Percentiles rank a stretch among this genome's conserved stretches.
These are phyloP conservation scores for Candida glaebosa DNA, from an alignment of 805 yeast genomes.

Conservation along the genomic window DNA sequence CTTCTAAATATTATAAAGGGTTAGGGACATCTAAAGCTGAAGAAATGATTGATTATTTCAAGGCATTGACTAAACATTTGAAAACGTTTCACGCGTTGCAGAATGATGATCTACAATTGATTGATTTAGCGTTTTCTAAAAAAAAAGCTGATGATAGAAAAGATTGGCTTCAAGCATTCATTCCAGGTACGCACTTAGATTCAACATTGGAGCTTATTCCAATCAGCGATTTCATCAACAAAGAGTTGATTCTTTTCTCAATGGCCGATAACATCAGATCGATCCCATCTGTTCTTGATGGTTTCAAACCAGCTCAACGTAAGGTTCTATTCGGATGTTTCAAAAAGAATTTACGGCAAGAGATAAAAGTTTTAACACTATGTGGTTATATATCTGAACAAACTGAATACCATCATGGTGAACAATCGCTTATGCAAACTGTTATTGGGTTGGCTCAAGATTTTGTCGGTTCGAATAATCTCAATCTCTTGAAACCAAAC, in stretches of 20 bases:
- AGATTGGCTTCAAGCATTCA: conserved; percentile 89
- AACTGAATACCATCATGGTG: conserved; percentile 96
- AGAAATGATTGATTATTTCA: conserved; percentile 86
- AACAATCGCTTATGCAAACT: conserved; percentile 79
- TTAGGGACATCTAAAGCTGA: conserved; percentile 87
- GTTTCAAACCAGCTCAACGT: conserved; percentile 95
- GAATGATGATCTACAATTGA: conserved; percentile 69
- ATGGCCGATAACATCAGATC: conserved; percentile 97
- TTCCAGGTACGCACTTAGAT: conserved; percentile 90
- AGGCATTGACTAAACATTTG: conserved; percentile 79
- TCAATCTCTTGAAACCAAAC: conserved; percentile 80
- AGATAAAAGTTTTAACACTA: conserved; percentile 86
- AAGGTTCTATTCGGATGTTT: conserved; percentile 87
- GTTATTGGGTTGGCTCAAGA: conserved; percentile 94
- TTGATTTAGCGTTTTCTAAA: conserved; percentile 92
- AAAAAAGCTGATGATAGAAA: conserved; percentile 96
- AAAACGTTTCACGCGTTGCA: conserved; percentile 80
- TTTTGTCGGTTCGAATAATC: conserved; percentile 87
- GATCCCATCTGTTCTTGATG: conserved; percentile 90
- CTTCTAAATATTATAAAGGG: conserved; percentile 96
- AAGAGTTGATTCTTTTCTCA: conserved; percentile 89
- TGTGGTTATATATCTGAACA: conserved; percentile 86
- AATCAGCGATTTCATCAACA: conserved; percentile 89
- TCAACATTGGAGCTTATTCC: conserved; percentile 75
- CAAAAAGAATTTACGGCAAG: conserved; percentile 69